A percentile compares a stretch with the other conserved stretches of the same genome.
These are phyloP conservation scores for Acanthamoeba castellanii DNA, from an alignment of 208 protist genomes.

Conservation along the genomic window DNA sequence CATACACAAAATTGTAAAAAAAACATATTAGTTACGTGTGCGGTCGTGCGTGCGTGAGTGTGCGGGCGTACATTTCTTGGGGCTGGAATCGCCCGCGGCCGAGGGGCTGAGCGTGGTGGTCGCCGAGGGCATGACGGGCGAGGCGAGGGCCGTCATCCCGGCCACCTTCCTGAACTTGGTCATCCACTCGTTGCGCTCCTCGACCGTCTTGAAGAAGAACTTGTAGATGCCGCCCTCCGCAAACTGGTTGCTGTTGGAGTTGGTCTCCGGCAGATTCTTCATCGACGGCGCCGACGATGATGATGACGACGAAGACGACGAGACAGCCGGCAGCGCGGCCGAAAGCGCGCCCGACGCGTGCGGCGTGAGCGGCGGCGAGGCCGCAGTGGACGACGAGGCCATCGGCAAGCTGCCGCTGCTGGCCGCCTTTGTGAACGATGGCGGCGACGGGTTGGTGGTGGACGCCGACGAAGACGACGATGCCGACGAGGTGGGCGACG, in stretches of 20 bases:
- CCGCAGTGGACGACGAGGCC: neutral
- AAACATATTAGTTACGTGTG: neutral
- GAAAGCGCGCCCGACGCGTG: neutral
- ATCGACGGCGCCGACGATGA: neutral
- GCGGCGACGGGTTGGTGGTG: neutral
- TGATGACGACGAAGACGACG: neutral
- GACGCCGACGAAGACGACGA: neutral
- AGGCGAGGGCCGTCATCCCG: neutral
- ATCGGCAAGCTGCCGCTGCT: conserved; percentile 10
- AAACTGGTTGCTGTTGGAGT: conserved; percentile 13
- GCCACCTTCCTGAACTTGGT: conserved; percentile 3
- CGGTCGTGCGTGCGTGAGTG: neutral
- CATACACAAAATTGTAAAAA: neutral
- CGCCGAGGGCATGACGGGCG: neutral
- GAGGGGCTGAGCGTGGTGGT: neutral
- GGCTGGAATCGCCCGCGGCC: neutral
- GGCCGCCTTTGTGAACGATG: neutral
- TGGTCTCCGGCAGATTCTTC: neutral
- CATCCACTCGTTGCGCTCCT: conserved; percentile 46
- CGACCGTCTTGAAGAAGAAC: conserved; percentile 22
- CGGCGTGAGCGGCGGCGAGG: neutral
- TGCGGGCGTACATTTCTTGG: neutral
- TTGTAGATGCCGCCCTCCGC: conserved; percentile 33
- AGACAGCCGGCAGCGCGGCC: neutral
- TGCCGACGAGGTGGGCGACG: neutral